Conservation (phyloP, 257 asterid genomes). For the Primulina huaijiensis region DNA sequence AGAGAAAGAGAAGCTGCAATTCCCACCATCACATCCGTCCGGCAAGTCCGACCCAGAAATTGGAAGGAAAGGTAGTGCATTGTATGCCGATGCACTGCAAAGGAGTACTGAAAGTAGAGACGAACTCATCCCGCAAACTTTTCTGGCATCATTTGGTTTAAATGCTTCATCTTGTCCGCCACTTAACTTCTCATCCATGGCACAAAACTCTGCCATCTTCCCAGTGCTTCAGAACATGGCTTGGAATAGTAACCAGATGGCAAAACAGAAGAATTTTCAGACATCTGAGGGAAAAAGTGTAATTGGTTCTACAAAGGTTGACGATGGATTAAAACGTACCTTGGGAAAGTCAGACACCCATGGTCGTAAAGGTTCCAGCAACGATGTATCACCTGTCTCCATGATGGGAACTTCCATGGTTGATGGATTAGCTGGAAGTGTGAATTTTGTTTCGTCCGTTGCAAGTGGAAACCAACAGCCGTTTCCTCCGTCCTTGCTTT, state of each 20-base stretch:
- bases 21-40: slow-evolving; percentile 25
- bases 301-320: slow-evolving; percentile 3
- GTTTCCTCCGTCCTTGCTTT: slow-evolving; percentile 23
- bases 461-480: slow-evolving; percentile 23
- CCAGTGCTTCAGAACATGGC: slow-evolving; percentile 46
- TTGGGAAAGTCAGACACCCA: slow-evolving; percentile 3
- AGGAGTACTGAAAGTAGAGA: slow-evolving; percentile 32
- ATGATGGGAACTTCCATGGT: slow-evolving; percentile 29
- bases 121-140: slow-evolving; percentile 33
- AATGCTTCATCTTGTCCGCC: slow-evolving; percentile 32
- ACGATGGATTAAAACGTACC: slow-evolving; percentile 14
- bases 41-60: slow-evolving; percentile 24
- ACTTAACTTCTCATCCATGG: slow-evolving; percentile 33
- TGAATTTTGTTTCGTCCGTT: slow-evolving; percentile 28
- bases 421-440: slow-evolving; percentile 32
- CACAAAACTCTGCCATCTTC: slow-evolving; percentile 32
- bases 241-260: slow-evolving; percentile 34
- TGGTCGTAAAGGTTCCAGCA: slow-evolving; percentile 24
- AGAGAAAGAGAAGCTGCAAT: slow-evolving; percentile 31
- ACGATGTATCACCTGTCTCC: slow-evolving; percentile 22
- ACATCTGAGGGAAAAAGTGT: slow-evolving; percentile 33
- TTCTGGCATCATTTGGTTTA: slow-evolving; percentile 38
- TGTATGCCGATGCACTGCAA: slow-evolving; percentile 31
- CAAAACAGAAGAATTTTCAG: slow-evolving; percentile 34
- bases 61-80: slow-evolving; percentile 21